Base-by-base conservation (phyloP, 495 filamentous ascomycete species). In the Terfezia claveryi region DNA sequence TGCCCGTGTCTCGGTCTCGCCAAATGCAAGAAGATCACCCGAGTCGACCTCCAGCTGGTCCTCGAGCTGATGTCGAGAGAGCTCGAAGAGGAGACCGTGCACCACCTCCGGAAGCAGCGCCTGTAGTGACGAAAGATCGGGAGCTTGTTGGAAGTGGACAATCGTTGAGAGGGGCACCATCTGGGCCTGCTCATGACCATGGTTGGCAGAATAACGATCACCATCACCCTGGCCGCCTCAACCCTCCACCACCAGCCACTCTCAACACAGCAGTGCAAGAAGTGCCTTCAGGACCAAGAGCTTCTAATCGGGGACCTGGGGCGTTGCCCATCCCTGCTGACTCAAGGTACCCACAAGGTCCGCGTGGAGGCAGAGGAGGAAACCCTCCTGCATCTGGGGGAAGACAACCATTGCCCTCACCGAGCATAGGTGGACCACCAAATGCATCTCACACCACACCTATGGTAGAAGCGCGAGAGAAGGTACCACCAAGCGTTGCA, bases 281-380 rank as follows among this genome's bases (percentile, higher is more conserved):
- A 49, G 76, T 80, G 49, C 85, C 86, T 1, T 80, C 78, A 23
- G 87, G 84, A 0, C 87, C 86, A 2, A 72, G 82, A 46, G 73
- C 75, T 16, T 69, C 72, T 58, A 71, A 73, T 9, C 58, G 27
- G 12, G 51, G 51, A 16, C 36, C 14, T 17, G 12, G 37, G 3
- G 51, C 51, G 14, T 37, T 56, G 38, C 23, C 12, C 27, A 12
- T 5, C 14, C 50, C 50, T 5, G 50, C 50, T 27, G 12, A 12
- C 23, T 23, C 11, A 51, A 23, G 50, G 41, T 46, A 46, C 41
- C 41, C 41, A 46, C 41, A 46, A 51, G 50, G 50, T 23, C n/a
- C 23, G 14, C n/a, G n/a, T 14, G 44, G 44, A 5, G 50, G 14
- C 50, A 16, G 50, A 32, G 50, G 23, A 37, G 62, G 70, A 49